Evolutionary conservation across 176 grass and related monocot species (phyloP), one percentile per base, ranked within the genome.

Genomic region (Leersia perrieri): DNA sequence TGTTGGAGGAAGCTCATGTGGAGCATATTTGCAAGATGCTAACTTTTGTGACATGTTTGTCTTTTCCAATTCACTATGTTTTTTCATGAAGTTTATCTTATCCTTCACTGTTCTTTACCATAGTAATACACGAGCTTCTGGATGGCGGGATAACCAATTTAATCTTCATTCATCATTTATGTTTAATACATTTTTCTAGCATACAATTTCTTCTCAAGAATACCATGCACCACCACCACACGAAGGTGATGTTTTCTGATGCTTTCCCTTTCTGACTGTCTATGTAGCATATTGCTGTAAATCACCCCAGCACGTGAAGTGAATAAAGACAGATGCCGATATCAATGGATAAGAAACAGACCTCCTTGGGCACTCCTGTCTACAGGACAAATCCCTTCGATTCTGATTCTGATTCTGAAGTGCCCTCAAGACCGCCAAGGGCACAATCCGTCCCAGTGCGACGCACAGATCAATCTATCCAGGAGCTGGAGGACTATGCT

Each of bases 401-500:
- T 69, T 95, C 93, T 0, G 87, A 95, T 35, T 95, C 90, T 20
- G 90, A 95, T 82, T 92, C 90, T 18, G 90, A 96, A 63, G 66
- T 29, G 7, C 71, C 79, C 38, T 80, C 68, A 67, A 91, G 70
- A 71, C 88, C 82, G 9, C 72, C 87, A 83, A 93, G 76, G 86
- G 61, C 81, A 26, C 87, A 80, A 35, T 95, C 88, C 1, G 88
- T 75, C 47, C 88, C 90, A 32, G 72, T 53, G 12, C 62, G 66
- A 64, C 65, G 28, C 33, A 58, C 27, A 22, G 86, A 96, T 63
- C 88, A 87, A 62, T 93, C 93, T 55, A 27, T 91, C 61, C 90
- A 93, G 66, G 93, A 99, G 25, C 72, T 99, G 58, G 97, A 99
- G 76, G 79, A 88, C 18, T 95, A 90, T 72, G 80, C 87, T 51